phyloP scores from a whole-genome alignment of 2,329 filamentous ascomycete species.

The Paracoccidioides lutzii region DNA sequence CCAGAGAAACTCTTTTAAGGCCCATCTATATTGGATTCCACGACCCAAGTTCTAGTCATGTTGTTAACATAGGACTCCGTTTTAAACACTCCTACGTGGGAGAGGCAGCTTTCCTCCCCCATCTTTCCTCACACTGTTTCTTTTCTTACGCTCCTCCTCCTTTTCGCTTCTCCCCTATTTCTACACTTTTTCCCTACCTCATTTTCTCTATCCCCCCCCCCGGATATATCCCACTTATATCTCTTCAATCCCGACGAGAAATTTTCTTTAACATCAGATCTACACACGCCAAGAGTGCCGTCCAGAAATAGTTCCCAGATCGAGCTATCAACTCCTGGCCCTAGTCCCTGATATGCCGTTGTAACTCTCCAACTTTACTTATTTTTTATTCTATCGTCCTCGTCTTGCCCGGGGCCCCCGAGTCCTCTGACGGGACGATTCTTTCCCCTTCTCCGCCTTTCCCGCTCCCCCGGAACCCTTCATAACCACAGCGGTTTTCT shows the following conservation, averaged over 20 bases:
- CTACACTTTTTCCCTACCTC: not conserved
- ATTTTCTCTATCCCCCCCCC: not conserved
- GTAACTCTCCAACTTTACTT: not conserved
- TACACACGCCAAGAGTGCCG: not conserved
- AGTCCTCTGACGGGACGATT: not conserved
- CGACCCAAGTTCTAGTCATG: not conserved
- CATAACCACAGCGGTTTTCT: not conserved
- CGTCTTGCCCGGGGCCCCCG: not conserved
- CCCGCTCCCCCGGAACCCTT: not conserved
- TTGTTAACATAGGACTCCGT: not conserved
- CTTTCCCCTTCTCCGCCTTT: not conserved
- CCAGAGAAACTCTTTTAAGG: not conserved
- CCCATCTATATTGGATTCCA: not conserved
- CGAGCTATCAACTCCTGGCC: not conserved
- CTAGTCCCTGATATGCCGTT: not conserved
- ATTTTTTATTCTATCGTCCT: not conserved
- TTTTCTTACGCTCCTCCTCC: not conserved
- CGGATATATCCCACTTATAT: not conserved
- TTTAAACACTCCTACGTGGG: not conserved
- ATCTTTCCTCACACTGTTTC: not conserved
- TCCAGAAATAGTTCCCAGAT: not conserved
- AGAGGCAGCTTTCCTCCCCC: not conserved
- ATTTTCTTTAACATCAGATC: not conserved
- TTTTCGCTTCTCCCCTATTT: not conserved
- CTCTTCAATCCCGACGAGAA: not conserved